Evolutionary conservation across 2,329 filamentous ascomycete species (phyloP), one percentile per base, ranked within the genome.

Genomic region (Cercospora janseana): DNA sequence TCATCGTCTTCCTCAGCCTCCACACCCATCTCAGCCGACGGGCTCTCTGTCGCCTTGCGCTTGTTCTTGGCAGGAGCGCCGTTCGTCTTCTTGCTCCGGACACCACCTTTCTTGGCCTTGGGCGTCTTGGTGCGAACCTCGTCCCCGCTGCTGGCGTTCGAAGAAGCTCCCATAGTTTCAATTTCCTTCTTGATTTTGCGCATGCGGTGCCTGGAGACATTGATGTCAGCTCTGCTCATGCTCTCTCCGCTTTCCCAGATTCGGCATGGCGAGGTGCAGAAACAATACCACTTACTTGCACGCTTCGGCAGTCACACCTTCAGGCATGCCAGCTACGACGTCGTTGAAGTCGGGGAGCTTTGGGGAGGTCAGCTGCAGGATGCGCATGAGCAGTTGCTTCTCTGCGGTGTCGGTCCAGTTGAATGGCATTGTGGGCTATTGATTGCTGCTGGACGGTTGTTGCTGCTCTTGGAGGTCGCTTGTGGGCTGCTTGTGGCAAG

Each of bases 341-440:
- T 46, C 28, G 20, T 46, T 31, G 43, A 46, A 46, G n/a, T 46
- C 28, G 13, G 43, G 28, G n/a, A 34, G 26, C 7, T 44, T 44
- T 8, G 29, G 21, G 9, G n/a, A 18, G 18, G 12, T 24, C n/a
- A 35, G 43, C 7, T 18, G 18, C 10, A 51, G 3, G 21, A 51
- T 46, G 8, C 26, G 34, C 23, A 51, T 32, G 3, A 51, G 35
- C 7, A 51, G 34, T 6, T 21, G 9, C 13, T 51, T 51, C 29
- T 51, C 49, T 13, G 10, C n/a, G 1, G 43, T 46, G 21, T 51
- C 49, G 34, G 8, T 51, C 49, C 49, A 51, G 20, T 12, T 34
- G 41, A 44, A 44, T 4, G 12, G 9, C 41, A 44, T 44, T 7
- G 9, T 38, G 18, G 34, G 18, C 34, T 16, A 12, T 6, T 12